These are phyloP conservation scores for Geranium incanum DNA, from an alignment of 441 rosid genomes.

Conservation along the genomic window DNA sequence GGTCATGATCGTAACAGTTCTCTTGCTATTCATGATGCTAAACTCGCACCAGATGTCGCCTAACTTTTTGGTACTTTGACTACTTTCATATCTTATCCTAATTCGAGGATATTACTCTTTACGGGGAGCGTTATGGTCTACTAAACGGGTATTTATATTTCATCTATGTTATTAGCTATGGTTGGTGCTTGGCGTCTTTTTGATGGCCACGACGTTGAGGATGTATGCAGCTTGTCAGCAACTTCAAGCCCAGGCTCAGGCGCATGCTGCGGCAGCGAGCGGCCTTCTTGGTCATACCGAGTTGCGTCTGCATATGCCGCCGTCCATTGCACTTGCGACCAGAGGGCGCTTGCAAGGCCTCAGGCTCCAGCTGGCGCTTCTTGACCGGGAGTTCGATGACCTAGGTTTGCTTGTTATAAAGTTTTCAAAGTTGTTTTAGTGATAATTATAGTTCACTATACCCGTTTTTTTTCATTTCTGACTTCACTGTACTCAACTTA, in stretches of 20 bases:
- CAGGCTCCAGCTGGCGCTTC: constrained; percentile 80
- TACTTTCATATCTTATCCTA: constrained; percentile 20
- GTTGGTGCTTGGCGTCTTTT: constrained; percentile 82
- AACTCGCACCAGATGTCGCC: constrained; percentile 89
- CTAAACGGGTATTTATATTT: constrained; percentile 3
- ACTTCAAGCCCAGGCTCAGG: constrained; percentile 91
- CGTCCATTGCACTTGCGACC: constrained; percentile 69
- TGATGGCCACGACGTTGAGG: constrained; percentile 73
- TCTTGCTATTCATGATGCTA: constrained; percentile 76
- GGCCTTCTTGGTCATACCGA: constrained; percentile 78
- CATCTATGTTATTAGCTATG: constrained; percentile 49
- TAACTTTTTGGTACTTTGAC: constrained; percentile 59
- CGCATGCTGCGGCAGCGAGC: constrained; percentile 69
- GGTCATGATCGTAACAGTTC: constrained; percentile 34
- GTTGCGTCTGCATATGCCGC: constrained; percentile 72
- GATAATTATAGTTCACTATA: too few relatives aligned
- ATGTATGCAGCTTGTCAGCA: constrained; percentile 94
- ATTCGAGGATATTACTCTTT: neutral
- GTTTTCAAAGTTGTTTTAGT: too few relatives aligned
- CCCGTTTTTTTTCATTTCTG: too few relatives aligned
- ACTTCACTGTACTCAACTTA: too few relatives aligned
- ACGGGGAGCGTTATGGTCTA: neutral
- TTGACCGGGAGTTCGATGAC: constrained; percentile 80
- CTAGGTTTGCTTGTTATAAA: constrained; percentile 34
- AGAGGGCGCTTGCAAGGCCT: constrained; percentile 90